Conservation (phyloP, 345 rosid genomes). For the Eucalyptus viminalis region DNA sequence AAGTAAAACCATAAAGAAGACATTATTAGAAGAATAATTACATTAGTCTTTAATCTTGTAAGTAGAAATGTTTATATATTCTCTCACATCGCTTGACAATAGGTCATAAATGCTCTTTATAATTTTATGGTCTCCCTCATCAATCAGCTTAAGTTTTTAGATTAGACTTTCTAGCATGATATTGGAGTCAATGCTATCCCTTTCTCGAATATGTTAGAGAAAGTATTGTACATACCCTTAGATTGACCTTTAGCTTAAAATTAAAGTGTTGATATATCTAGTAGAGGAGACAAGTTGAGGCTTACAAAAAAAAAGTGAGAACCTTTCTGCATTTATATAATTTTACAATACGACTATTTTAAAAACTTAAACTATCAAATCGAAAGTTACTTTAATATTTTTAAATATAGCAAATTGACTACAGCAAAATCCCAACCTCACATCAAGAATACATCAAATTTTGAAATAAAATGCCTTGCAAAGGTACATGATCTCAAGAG, state of each 20-base stretch:
- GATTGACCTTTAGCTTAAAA: background rate
- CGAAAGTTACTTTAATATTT: background rate
- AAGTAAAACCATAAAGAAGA: background rate
- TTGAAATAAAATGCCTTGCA: too few species aligned
- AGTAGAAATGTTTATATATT: background rate
- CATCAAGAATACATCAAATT: background rate
- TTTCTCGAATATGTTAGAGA: too few species aligned
- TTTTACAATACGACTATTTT: background rate
- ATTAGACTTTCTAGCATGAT: too few species aligned
- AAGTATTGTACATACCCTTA: too few species aligned
- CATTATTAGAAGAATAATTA: background rate
- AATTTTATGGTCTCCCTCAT: too few species aligned
- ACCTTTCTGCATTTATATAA: background rate
- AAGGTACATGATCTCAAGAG: too few species aligned
- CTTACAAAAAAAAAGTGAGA: background rate
- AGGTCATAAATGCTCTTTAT: too few species aligned
- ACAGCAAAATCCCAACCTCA: background rate
- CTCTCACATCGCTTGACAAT: background rate
- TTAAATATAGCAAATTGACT: background rate
- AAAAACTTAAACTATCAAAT: background rate
- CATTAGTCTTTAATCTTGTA: background rate
- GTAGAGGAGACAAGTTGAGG: background rate
- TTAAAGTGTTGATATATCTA: background rate
- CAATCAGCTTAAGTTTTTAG: too few species aligned
- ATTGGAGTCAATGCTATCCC: too few species aligned